Evolutionary conservation across 768 basidiomycete species (phyloP), one percentile per base, ranked within the genome.

Genomic region (Pleurotus tuber-regium): DNA sequence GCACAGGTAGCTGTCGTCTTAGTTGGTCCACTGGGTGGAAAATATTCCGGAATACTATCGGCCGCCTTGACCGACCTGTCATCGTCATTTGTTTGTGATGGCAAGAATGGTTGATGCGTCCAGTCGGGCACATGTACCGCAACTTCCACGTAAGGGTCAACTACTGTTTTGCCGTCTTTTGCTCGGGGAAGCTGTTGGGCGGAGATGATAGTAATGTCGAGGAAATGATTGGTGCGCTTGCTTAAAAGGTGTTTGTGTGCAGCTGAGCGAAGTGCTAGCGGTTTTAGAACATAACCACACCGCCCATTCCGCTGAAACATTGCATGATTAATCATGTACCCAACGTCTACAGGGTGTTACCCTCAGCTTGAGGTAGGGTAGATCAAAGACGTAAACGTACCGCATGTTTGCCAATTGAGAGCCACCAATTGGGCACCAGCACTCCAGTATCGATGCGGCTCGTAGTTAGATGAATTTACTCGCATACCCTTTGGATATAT

Each of bases 361-460:
- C 7, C 16, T 35, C n/a, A 48, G 8, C 21, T 18, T 21, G 4
- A 40, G 26, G 41, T 24, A 18, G 9, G 19, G 24, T 12, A 26
- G 39, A 11, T n/a, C 2, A 21, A 51, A 35, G 25, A 21, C 73
- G 21, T 11, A 12, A 23, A 23, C 83, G 43, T 61, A 94, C 92
- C 93, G 59, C 84, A 86, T 0, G 95, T 98, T 67, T 99, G 97
- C 90, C 94, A 97, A 66, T 99, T 99, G 53, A 99, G 78, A 3
- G 97, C 92, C 0, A 96, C 93, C 25, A 98, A 68, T 65, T 98
- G 96, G 4, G 84, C 82, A 6, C 97, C 97, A 1, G 86, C 84
- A 1, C 83, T 80, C 97, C 97, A 99, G 63, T 84, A 95, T 16
- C 86, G 80, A 68, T 94, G 87, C 3, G 96, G 96, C 58, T 90